Evolutionary conservation across 2,329 filamentous ascomycete genomes (phyloP).

Genomic region (Trichoderma breve): DNA sequence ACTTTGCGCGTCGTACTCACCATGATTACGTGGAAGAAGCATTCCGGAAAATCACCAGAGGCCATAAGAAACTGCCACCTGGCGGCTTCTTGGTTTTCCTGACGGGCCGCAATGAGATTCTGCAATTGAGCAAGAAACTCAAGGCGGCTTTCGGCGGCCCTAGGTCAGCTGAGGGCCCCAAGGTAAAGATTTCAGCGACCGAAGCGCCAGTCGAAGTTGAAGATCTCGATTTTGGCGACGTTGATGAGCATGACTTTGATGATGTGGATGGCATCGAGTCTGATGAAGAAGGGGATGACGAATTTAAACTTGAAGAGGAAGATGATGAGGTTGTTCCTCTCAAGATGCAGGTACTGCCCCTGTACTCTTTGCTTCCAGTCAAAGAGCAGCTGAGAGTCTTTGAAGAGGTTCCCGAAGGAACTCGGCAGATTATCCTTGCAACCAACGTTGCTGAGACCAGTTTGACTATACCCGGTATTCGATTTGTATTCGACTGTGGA

Average conservation of each 20-base stretch:
- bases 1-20: conserved; percentile 80
- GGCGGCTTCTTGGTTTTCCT: conserved; percentile 93
- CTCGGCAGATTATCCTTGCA: conserved; percentile 81
- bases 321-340: conserved; percentile 55
- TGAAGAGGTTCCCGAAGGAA: conserved; percentile 76
- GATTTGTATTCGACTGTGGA: conserved; percentile 94
- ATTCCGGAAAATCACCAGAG: conserved; percentile 80
- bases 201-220: conserved; percentile 81
- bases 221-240: conserved; percentile 77
- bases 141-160: conserved; percentile 64
- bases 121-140: conserved; percentile 74
- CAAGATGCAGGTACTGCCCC: conserved; percentile 83
- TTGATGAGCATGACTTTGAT: conserved; percentile 61
- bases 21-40: conserved; percentile 89
- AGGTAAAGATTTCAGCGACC: conserved; percentile 71
- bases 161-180: conserved; percentile 57
- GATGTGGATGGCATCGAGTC: conserved; percentile 60
- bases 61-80: conserved; percentile 84
- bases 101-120: conserved; percentile 90
- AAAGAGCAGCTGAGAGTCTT: conserved; percentile 91
- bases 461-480: conserved; percentile 91
- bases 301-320: conserved; percentile 70
- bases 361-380: conserved; percentile 90
- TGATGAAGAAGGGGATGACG: conserved; percentile 50
- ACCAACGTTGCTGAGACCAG: conserved; percentile 98